Base-by-base conservation (phyloP, 2,329 filamentous ascomycete species). In the Cordyceps pruinosa region DNA sequence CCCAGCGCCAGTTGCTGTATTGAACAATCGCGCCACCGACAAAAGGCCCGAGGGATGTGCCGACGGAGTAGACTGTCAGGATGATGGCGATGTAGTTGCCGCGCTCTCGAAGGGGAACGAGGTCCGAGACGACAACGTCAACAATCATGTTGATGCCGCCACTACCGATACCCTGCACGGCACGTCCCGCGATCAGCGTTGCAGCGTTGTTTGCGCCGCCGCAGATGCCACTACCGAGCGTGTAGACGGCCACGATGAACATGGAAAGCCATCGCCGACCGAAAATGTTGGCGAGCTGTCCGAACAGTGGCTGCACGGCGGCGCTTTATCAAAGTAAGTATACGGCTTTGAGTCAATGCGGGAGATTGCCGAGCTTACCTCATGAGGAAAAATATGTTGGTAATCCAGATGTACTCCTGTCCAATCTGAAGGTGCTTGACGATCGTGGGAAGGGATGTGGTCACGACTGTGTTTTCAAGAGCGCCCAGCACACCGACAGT, bases 21-120 rank as follows among this genome's bases (percentile, higher is more conserved):
- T 64, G n/a, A 19, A 50, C 59, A 46, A 62, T 35, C 41, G 44
- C 54, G 39, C 63, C 63, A 1, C 63, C 68, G 7, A 70, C 41
- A 4, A 71, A 62, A 1, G 68, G 65, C 0, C 64, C 71, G 5
- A 68, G 48, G 0, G 62, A 61, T 9, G 64, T 65, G 0, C 70
- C 73, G 7, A 73, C 47, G 4, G 63, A 62, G 57, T 63, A 66
- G 1, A 68, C 58, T n/a, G 64, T 53, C n/a, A 69, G 53, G 3
- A 72, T 59, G 4, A 70, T 61, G 1, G 61, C 66, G 26, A 71
- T 64, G 49, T 71, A 77, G 4, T 69, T 69, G 1, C 72, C 71
- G 48, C 77, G 65, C 58, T 78, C 66, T 2, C 72, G 65, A 5
- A 81, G 63, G 1, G 77, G 75, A 0, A 80, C 71, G 1, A 81